Base-by-base conservation (phyloP, 129 eudicot genomes). In the Logfia minima region DNA sequence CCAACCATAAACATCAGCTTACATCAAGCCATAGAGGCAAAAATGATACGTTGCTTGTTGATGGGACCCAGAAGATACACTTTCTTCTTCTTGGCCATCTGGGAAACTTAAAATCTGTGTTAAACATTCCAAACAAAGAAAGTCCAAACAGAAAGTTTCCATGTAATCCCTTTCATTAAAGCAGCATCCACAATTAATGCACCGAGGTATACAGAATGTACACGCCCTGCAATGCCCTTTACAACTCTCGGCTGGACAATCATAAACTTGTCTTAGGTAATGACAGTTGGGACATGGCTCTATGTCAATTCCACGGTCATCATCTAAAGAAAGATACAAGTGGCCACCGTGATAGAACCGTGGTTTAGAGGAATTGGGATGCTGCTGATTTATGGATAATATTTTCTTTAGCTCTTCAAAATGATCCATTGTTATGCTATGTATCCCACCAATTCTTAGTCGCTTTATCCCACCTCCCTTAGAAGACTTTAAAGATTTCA, bases 251-350 rank as follows among this genome's bases (percentile, higher is more conserved):
- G 82, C 48, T 4, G 98, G 88, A 78, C 98, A 92, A 62, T 92
- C 98, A 58, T 78, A 92, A 19, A 92, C 87, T 52, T 84, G 87
- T 31, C 87, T 72, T 23, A 82, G 35, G 29, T 81, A 66, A 60
- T 83, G 89, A 83, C 98, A 92, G 39, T 28, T 87, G 1, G 96
- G 98, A 66, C 98, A 92, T 24, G 69, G 66, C 67, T 92, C 98
- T 16, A 92, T 66, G 77, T 92, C 98, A 6, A 89, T 81, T 10
- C 82, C 82, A 31, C 96, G 90, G 56, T 90, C 92, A 76, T 89
- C 91, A 8, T 92, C 96, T 68, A 87, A 37, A 1, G 98, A 84
- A 62, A 92, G 84, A 75, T 86, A 75, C 29, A 75, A n/a, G 59
- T 90, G 84, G 24, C 81, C 90, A 3, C 74, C 82, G 41, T 75